Percentiles rank a stretch among this genome's conserved stretches.
Evolutionary conservation across 371 early-diverging fungal species (phyloP).

Genomic region (Choanephora cucurbitarum): DNA sequence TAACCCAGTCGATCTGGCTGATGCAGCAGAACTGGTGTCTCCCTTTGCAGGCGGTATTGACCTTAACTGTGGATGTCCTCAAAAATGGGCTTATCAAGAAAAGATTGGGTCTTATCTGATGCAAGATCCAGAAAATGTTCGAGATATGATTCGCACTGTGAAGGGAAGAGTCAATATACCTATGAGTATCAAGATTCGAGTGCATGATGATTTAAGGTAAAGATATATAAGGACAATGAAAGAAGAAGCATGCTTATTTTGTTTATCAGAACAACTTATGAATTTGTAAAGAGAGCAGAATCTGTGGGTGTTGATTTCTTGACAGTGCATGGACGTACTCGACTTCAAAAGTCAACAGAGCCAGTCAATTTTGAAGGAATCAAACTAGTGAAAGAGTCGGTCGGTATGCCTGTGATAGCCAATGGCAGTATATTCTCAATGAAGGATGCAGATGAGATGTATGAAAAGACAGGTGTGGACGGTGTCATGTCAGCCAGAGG

Average conservation of each 20-base stretch:
- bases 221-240: background rate
- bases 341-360: conserved; percentile 73
- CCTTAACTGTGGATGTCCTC: conserved; percentile 90
- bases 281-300: conserved; percentile 77
- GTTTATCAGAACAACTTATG: conserved; percentile 65
- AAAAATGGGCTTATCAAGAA: conserved; percentile 86
- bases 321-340: conserved; percentile 83
- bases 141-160: conserved; percentile 79
- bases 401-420: conserved; percentile 76
- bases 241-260: background rate
- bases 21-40: conserved; percentile 83
- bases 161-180: conserved; percentile 68
- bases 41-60: conserved; percentile 82
- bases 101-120: conserved; percentile 77
- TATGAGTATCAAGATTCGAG: conserved; percentile 81
- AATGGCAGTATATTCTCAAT: conserved; percentile 80
- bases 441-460: conserved; percentile 68
- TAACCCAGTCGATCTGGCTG: conserved; percentile 77
- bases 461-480: conserved; percentile 71
- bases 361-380: conserved; percentile 76
- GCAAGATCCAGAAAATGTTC: conserved; percentile 77
- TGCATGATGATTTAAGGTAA: conserved; percentile 70
- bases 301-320: conserved; percentile 79
- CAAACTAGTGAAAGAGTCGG: conserved; percentile 70
- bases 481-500: conserved; percentile 93